Percentiles rank a stretch among this genome's conserved stretches.
Evolutionary conservation across 1,284 basidiomycete species (phyloP).

Genomic region (Cutaneotrichosporon cutaneum): DNA sequence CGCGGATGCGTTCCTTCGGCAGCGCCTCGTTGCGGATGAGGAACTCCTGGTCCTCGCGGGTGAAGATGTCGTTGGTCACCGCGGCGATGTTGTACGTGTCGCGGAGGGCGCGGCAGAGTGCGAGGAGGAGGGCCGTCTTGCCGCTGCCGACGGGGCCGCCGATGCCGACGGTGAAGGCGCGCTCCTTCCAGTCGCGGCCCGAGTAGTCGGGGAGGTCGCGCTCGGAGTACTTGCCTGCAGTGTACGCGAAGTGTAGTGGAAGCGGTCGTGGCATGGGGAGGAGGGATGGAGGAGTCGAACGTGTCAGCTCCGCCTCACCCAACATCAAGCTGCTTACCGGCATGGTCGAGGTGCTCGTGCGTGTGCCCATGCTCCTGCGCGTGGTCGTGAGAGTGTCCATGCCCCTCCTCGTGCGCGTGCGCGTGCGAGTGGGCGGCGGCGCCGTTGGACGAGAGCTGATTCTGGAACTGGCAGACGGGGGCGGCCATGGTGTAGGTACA

Average conservation of each 20-base stretch:
- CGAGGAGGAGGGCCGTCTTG: conserved; percentile 91
- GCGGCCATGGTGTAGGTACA: background rate
- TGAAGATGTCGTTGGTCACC: conserved; percentile 97
- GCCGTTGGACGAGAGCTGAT: conserved; percentile 38
- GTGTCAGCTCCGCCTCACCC: background rate
- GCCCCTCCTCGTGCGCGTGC: conserved; percentile 31
- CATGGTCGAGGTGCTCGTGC: conserved; percentile 82
- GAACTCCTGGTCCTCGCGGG: conserved; percentile 96
- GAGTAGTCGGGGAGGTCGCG: conserved; percentile 88
- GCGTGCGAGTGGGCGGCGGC: conserved; percentile 12
- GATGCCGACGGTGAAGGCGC: conserved; percentile 95
- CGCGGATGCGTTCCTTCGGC: conserved; percentile 77
- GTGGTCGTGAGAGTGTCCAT: conserved; percentile 29
- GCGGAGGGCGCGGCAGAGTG: conserved; percentile 81
- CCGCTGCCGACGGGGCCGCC: conserved; percentile 97
- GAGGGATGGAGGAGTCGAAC: background rate
- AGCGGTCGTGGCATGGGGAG: background rate
- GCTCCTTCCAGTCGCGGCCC: conserved; percentile 79
- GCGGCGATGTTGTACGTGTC: conserved; percentile 87
- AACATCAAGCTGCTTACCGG: conserved; percentile 63
- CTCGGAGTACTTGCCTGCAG: conserved; percentile 81
- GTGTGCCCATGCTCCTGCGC: conserved; percentile 77
- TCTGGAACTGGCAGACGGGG: conserved; percentile 47
- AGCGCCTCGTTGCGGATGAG: conserved; percentile 89
- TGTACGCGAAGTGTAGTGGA: background rate